Evolutionary conservation across 225 moss, liverwort and hornwort species (phyloP).

Genomic region (Pleurozium schreberi): DNA sequence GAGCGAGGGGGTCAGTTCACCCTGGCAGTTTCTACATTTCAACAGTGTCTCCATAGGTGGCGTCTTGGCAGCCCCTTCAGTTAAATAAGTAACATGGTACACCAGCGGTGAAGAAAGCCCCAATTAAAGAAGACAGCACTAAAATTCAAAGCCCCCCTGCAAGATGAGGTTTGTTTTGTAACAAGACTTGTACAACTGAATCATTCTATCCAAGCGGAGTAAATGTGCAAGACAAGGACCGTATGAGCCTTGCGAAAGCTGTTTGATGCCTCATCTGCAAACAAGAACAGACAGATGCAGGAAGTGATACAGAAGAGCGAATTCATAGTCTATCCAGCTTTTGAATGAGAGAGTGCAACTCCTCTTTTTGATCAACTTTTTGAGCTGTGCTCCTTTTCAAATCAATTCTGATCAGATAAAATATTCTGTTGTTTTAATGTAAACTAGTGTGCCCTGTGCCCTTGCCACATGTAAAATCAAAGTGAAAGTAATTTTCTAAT

Average conservation of each 20-base stretch:
- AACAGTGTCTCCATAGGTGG: neutral
- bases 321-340: neutral
- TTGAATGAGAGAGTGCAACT: neutral
- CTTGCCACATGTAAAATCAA: no score
- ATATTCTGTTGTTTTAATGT: neutral
- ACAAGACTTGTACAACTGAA: conserved; percentile 4
- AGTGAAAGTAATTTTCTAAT: no score
- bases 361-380: neutral
- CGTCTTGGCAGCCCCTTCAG: neutral
- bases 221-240: conserved; percentile 18
- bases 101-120: neutral
- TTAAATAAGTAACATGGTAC: neutral
- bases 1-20: no score
- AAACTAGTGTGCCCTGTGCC: no score
- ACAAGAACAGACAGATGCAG: neutral
- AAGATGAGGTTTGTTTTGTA: conserved; percentile 15
- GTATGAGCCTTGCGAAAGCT: neutral
- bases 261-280: neutral
- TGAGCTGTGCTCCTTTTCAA: neutral
- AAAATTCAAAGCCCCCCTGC: neutral
- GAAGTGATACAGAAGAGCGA: neutral
- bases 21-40: no score
- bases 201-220: neutral
- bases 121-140: neutral
- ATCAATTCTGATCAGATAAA: neutral